Conservation (phyloP, 1,284 basidiomycete genomes). For the Butyriboletus pseudospeciosus region DNA sequence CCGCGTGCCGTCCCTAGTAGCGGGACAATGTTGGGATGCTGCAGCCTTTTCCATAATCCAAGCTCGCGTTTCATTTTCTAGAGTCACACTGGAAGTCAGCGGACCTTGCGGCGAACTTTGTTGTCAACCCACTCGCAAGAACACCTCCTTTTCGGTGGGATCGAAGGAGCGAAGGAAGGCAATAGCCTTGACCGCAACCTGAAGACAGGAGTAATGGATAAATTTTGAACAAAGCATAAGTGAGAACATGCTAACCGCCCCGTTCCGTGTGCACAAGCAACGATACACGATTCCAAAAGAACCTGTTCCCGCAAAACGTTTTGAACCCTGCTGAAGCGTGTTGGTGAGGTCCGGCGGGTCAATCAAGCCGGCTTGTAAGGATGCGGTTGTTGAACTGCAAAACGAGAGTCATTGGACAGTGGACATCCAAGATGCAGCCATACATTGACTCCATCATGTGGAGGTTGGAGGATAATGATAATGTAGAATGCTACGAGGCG, state of each 20-base stretch:
- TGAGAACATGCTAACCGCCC: not conserved
- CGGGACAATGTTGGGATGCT: not conserved
- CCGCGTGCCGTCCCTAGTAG: not conserved
- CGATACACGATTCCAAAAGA: conserved; percentile 1
- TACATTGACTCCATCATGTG: not conserved
- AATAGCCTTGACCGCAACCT: conserved; percentile 11
- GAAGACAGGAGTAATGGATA: not conserved
- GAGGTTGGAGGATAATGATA: not conserved
- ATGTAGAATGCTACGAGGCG: not conserved
- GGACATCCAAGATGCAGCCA: not conserved
- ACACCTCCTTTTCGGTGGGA: not conserved
- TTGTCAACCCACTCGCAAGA: not conserved
- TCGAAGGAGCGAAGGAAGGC: not conserved
- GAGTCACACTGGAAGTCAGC: not conserved
- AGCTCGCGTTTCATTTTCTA: conserved; percentile 7
- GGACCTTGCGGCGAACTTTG: rapidly evolving
- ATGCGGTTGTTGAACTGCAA: not conserved
- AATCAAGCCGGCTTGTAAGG: not conserved
- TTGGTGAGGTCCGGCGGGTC: not conserved
- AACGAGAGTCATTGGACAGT: not conserved
- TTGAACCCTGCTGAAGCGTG: not conserved
- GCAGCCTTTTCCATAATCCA: conserved; percentile 4
- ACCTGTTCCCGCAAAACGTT: not conserved
- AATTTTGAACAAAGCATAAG: not conserved
- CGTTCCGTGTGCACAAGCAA: not conserved